A percentile compares a stretch with the other conserved stretches of the same genome.
These are phyloP conservation scores for Quillaja saponaria DNA, from an alignment of 306 rosid species.

Conservation along the genomic window DNA sequence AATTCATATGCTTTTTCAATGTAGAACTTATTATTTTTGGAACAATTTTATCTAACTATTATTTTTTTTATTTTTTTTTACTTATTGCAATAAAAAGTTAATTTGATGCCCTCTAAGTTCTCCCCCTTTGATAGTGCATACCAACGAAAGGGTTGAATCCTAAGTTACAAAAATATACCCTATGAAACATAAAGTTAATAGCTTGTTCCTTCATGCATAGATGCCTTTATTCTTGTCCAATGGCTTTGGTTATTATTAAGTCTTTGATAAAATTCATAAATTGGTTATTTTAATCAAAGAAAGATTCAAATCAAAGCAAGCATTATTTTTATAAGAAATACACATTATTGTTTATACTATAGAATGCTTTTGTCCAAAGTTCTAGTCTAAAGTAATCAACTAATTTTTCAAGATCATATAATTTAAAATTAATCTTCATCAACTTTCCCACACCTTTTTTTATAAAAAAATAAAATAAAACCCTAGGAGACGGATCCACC, in stretches of 20 bases:
- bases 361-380: conserved; percentile 29
- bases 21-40: no score
- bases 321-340: conserved; percentile 36
- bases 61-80: no score
- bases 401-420: conserved; percentile 30
- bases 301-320: conserved; percentile 37
- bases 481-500: conserved; percentile 39
- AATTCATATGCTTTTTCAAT: no score
- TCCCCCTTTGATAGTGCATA: neutral
- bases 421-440: conserved; percentile 31
- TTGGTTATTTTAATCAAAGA: conserved; percentile 40
- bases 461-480: conserved; percentile 33
- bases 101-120: neutral
- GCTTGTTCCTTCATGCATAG: conserved; percentile 37
- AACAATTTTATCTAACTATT: no score
- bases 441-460: conserved; percentile 34
- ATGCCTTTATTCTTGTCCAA: conserved; percentile 30
- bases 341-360: conserved; percentile 25
- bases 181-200: neutral
- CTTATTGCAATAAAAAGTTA: neutral
- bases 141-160: conserved; percentile 22
- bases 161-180: conserved; percentile 4
- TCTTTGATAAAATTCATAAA: conserved; percentile 18
- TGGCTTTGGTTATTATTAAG: conserved; percentile 39
- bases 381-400: conserved; percentile 20